Base-by-base conservation (phyloP, 371 early-diverging fungal species). In the Antonospora locustae region DNA sequence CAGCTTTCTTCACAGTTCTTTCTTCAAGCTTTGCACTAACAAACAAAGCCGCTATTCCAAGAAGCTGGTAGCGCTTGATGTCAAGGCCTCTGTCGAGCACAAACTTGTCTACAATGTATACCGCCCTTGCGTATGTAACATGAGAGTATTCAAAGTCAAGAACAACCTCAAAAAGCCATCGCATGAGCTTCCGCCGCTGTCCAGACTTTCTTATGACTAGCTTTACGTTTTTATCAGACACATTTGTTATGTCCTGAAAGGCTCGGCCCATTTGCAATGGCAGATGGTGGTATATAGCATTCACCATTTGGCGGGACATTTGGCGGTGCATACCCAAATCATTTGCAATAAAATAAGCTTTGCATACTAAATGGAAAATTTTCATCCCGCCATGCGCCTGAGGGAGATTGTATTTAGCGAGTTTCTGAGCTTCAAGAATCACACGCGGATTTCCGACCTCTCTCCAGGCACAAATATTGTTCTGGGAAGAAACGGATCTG, bases 401-500 rank as follows among this genome's bases (percentile, higher is more conserved):
- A 58, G 58, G 47, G 53, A 48, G 14, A 59, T 73, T n/a, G 47
- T 30, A 12, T 28, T 73, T n/a, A 56, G 47, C 39, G 67, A 70
- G 44, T 70, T 65, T 61, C 61, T 64, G 41, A 65, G 63, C 46
- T 73, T 73, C 37, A 50, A 53, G 23, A 49, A 43, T 11, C 29
- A 49, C 27, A 38, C 49, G 19, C 3, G 22, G 14, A 28, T 73
- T n/a, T n/a, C n/a, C 2, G 39, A 22, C 11, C 19, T 74, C 1
- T 50, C 57, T n/a, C 23, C 40, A 14, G 22, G 46, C 4, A 30
- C 12, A 24, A 72, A 70, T 46, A 54, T 75, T 3, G 50, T 75
- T 17, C 32, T 70, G n/a, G 97, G 96, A 29, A 79, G 90, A 61
- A 97, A 96, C 73, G 98, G 98, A 32, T 84, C 91, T 4, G 98